These are phyloP conservation scores for Leucocoprinus sp. DNA, from an alignment of 768 basidiomycete genomes.

Conservation along the genomic window DNA sequence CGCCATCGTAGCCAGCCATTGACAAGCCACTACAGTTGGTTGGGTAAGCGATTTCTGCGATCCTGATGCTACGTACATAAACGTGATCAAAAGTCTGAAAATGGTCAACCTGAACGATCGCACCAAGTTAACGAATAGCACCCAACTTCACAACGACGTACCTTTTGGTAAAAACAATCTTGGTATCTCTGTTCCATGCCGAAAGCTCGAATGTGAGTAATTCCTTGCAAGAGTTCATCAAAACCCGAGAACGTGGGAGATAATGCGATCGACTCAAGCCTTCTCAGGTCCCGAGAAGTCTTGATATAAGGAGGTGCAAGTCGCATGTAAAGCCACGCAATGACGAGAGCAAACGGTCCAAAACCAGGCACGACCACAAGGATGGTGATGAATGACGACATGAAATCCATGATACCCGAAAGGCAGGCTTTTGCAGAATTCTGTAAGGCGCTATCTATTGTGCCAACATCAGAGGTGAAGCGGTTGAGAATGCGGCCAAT, in stretches of 20 bases:
- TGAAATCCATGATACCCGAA: slow-evolving; percentile 49
- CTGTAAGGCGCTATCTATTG: slow-evolving; percentile 59
- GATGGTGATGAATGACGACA: slow-evolving; percentile 58
- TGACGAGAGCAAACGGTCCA: slow-evolving; percentile 56
- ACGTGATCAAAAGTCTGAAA: slow-evolving; percentile 69
- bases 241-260: slow-evolving; percentile 71
- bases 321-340: slow-evolving; percentile 62
- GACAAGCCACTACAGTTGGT: slow-evolving; percentile 47
- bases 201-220: slow-evolving; percentile 63
- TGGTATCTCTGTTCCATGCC: slow-evolving; percentile 65
- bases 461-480: slow-evolving; percentile 70
- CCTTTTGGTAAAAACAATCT: slow-evolving; percentile 50
- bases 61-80: slow-evolving; percentile 39
- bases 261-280: slow-evolving; percentile 57
- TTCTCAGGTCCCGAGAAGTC: slow-evolving; percentile 58
- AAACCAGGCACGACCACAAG: slow-evolving; percentile 56
- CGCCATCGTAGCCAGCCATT: slow-evolving; percentile 65
- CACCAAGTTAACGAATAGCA: neutral
- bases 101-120: slow-evolving; percentile 36
- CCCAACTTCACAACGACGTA: slow-evolving; percentile 16
- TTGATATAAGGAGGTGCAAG: slow-evolving; percentile 53
- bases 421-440: slow-evolving; percentile 47
- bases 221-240: slow-evolving; percentile 60
- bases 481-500: slow-evolving; percentile 75
- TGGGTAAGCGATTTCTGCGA: neutral